phyloP scores from a whole-genome alignment of 2,329 filamentous ascomycete genomes.

The Colletotrichum melonis region DNA sequence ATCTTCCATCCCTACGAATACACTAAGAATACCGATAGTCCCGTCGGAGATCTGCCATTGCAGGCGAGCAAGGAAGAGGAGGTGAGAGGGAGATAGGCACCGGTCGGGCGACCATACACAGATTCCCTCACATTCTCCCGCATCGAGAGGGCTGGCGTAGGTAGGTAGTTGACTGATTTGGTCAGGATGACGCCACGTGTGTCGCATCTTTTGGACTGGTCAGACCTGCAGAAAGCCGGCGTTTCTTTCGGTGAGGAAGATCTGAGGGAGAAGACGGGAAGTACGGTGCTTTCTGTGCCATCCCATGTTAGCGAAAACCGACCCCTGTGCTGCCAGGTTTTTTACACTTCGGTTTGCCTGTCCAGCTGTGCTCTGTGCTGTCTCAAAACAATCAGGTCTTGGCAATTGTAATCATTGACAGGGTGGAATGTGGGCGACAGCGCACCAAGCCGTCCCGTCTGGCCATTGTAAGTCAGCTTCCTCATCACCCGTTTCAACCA shows the following conservation, averaged over 20 bases:
- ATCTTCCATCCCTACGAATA: too few species aligned
- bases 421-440: neutral
- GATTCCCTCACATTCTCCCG: neutral
- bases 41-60: slow-evolving; percentile 2
- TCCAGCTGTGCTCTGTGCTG: neutral
- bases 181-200: slow-evolving; percentile 32
- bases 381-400: slow-evolving; percentile 2
- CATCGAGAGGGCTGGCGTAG: neutral
- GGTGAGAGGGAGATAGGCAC: neutral
- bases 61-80: neutral
- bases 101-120: neutral
- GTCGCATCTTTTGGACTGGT: slow-evolving; percentile 5
- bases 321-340: slow-evolving; percentile 17
- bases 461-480: slow-evolving; percentile 8
- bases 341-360: neutral
- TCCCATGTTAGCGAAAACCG: slow-evolving; percentile 16
- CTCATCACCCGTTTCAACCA: neutral
- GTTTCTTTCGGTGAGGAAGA: slow-evolving; percentile 10
- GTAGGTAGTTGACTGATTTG: neutral
- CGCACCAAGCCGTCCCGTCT: slow-evolving; percentile 2
- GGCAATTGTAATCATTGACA: neutral
- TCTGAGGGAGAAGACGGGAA: neutral
- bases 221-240: slow-evolving; percentile 17
- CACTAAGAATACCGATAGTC: neutral
- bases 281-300: slow-evolving; percentile 10